Base-by-base conservation (phyloP, 805 yeast genomes). In the Pichia phayaonensis region DNA sequence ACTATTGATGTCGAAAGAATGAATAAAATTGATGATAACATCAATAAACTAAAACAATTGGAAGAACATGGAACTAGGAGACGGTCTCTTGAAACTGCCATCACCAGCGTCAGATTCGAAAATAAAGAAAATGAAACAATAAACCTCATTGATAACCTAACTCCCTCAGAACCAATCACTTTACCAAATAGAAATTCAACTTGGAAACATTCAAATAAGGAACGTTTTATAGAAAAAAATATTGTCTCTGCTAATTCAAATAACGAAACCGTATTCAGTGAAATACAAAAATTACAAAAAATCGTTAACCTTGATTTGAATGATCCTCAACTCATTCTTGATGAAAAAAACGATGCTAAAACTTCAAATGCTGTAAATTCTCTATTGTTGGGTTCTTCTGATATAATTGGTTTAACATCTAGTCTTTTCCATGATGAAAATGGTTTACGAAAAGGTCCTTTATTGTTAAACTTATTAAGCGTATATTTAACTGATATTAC, bases 391-490 rank as follows among this genome's bases (percentile, higher is more conserved):
- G 95, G 86, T 12, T 73, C 83, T 13, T 90, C 96, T 0, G 84
- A 87, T 2, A 83, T 88, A 0, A 70, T 87, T 51, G 72, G 89
- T 51, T 72, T 89, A 6, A 89, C 94, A 5, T 80, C 95, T 1
- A 76, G 83, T 39, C 79, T 94, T 53, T 72, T 83, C 44, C 77
- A 80, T 48, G 97, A 90, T 63, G 96, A 88, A 53, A 78, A 76
- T 56, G 88, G 86, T 1, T 75, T 77, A 4, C 77, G 83, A 50
- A 77, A 96, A 53, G 94, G 96, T 0, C 97, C 99, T 1, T 72
- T 92, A 34, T 65, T 94, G 40, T 67, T 90, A 40, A 83, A 86
- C 18, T 78, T 90, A 65, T 61, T 94, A 23, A 84, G 88, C 7
- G 72, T 90, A 41, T 74, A 76, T 42, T 73, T 94, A 5, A 66